Evolutionary conservation across 768 basidiomycete genomes (phyloP).

Genomic region (Kwoniella heveanensis): DNA sequence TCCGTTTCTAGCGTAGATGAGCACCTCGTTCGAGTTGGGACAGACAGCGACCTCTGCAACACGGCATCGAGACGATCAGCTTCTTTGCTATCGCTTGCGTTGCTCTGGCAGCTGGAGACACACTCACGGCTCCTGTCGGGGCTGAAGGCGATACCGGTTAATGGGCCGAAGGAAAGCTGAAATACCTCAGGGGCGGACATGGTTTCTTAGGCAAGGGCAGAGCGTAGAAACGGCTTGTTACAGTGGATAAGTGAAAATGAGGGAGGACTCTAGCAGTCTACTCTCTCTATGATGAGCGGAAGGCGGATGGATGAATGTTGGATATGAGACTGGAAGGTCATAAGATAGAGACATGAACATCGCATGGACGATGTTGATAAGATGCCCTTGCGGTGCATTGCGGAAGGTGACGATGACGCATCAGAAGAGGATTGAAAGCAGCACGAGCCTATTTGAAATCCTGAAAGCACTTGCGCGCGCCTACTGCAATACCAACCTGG

Average conservation of each 20-base stretch:
- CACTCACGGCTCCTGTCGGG: conserved; percentile 79
- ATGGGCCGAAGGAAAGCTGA: conserved; percentile 75
- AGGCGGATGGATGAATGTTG: neutral
- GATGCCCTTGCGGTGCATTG: neutral
- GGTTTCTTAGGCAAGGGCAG: neutral
- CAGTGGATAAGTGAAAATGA: too few relatives aligned
- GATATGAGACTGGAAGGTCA: neutral
- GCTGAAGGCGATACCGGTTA: conserved; percentile 89
- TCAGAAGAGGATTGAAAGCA: too few relatives aligned
- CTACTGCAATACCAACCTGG: too few relatives aligned
- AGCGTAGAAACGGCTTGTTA: too few relatives aligned
- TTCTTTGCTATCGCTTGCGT: neutral
- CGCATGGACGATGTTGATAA: neutral
- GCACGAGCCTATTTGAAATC: too few relatives aligned
- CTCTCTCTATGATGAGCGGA: conserved; percentile 55
- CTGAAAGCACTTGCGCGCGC: too few relatives aligned
- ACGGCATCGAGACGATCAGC: conserved; percentile 17
- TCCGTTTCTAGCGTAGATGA: conserved; percentile 66
- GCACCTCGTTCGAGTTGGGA: conserved; percentile 83
- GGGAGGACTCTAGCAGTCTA: conserved; percentile 82
- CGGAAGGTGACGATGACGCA: neutral
- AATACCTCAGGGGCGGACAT: conserved; percentile 78
- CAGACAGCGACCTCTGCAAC: conserved; percentile 81
- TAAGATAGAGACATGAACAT: neutral
- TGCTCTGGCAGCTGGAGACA: neutral